Percentiles rank a stretch among this genome's conserved stretches.
These are phyloP conservation scores for Leishmania gerbilli DNA, from an alignment of 208 protist genomes.

Conservation along the genomic window DNA sequence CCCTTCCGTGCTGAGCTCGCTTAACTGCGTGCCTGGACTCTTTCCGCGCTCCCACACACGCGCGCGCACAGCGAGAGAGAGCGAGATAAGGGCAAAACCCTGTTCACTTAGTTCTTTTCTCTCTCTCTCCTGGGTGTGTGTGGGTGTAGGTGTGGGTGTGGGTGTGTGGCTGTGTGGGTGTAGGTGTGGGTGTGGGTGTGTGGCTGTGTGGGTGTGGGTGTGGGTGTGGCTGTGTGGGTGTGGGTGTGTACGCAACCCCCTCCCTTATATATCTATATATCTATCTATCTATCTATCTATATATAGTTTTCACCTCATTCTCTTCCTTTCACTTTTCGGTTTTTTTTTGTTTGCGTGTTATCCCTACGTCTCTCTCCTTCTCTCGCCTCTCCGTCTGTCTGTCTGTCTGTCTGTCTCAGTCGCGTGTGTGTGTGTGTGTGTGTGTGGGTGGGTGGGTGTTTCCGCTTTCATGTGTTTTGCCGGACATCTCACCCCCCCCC, in stretches of 20 bases:
- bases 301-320: background rate
- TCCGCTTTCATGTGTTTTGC: background rate
- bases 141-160: no score
- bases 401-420: background rate
- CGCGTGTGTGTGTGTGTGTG: constrained; percentile 1
- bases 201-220: no score
- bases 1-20: background rate
- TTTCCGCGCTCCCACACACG: background rate
- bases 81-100: no score
- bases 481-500: background rate
- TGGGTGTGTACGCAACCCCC: background rate
- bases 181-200: no score
- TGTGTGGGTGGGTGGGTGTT: background rate
- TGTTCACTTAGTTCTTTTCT: background rate
- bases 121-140: background rate
- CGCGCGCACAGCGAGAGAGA: background rate
- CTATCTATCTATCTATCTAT: no score
- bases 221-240: no score
- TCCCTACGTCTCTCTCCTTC: background rate
- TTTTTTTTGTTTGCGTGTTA: background rate
- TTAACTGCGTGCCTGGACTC: background rate
- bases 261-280: no score
- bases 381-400: background rate
- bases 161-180: background rate
- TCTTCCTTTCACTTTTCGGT: background rate